Percentiles rank a stretch among this genome's conserved stretches.
phyloP scores from a whole-genome alignment of 2,329 filamentous ascomycete genomes.

The Dothistroma pini region DNA sequence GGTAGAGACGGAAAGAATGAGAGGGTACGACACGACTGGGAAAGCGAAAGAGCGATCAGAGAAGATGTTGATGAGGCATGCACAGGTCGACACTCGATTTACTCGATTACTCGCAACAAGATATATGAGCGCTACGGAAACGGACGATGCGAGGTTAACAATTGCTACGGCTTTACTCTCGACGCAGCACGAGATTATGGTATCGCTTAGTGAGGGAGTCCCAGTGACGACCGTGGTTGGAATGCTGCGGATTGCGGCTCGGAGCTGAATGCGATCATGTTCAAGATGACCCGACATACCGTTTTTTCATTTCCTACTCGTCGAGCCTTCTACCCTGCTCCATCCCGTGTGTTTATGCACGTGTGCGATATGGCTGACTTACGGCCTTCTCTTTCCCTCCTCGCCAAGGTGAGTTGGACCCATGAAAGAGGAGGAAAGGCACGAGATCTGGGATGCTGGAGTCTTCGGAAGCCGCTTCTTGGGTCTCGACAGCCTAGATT shows the following conservation, averaged over 20 bases:
- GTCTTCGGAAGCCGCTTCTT: slow-evolving; percentile 39
- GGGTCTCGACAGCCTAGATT: slow-evolving; percentile 28
- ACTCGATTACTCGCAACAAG: not conserved
- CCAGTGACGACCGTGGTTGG: not conserved
- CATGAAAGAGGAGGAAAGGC: slow-evolving; percentile 36
- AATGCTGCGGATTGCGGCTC: slow-evolving; percentile 1
- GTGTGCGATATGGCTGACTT: slow-evolving; percentile 20
- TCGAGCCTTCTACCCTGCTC: not conserved
- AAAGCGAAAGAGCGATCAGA: not conserved
- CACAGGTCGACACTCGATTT: not conserved
- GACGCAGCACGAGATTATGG: not conserved
- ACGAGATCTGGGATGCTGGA: slow-evolving; percentile 26
- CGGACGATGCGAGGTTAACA: not conserved
- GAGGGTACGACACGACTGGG: slow-evolving; percentile 9
- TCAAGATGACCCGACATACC: not conserved
- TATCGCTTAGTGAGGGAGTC: not conserved
- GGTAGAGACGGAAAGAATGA: slow-evolving; percentile 43
- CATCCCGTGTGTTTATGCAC: not conserved
- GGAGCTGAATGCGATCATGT: slow-evolving; percentile 4
- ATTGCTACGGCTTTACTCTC: not conserved
- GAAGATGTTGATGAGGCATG: not conserved
- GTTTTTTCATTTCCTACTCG: not conserved
- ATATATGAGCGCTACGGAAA: not conserved
- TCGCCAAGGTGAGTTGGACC: slow-evolving; percentile 19
- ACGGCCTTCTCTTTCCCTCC: slow-evolving; percentile 33